Base-by-base conservation (phyloP, 129 eudicot genomes). In the Pittosporum tobira region DNA sequence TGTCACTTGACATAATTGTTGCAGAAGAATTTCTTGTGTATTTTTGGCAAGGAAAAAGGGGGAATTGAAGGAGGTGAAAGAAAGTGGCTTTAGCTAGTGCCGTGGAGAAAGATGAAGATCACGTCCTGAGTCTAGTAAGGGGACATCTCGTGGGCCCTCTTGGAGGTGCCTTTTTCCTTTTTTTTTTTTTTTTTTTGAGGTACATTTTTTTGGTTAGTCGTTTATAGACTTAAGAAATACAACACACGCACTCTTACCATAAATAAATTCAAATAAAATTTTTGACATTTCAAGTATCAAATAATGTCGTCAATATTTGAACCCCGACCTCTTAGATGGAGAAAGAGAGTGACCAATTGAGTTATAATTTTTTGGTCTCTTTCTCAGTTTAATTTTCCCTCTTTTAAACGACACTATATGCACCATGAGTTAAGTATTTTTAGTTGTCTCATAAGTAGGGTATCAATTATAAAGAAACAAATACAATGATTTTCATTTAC, bases 131-230 rank as follows among this genome's bases (percentile, higher is more conserved):
- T 60, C 57, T 58, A 31, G 27, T 65, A 68, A 60, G 47, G 69
- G 24, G 69, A 61, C 78, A 61, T 66, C 59, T 14, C 18, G 29
- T 46, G 73, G 78, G 73, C 44, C 78, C 68, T 2, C 13, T 21
- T 22, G 59, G 16, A 48, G 65, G 70, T 62, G 75, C 75, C 63
- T 46, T 71, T 63, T 70, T 71, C 51, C 15, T 15, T 16, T 30
- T 58, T 22, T 55, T 16, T 21, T 55, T 24, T 65, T 5, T 49
- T 10, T 49, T 21, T 7, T 48, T 20, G 1, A 5, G 4, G 22
- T 18, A 20, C 22, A 18, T 49, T 5, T 49, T 4, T 49, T 12
- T 49, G 28, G 25, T 14, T 11, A 49, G 2, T 15, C n/a, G 14
- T 16, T 6, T 7, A 47, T 1, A 47, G 3, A 2, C 18, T 47